Evolutionary conservation across 208 protist genomes (phyloP), one percentile per base, ranked within the genome.

Genomic region (Leptomonas pyrrhocoris): DNA sequence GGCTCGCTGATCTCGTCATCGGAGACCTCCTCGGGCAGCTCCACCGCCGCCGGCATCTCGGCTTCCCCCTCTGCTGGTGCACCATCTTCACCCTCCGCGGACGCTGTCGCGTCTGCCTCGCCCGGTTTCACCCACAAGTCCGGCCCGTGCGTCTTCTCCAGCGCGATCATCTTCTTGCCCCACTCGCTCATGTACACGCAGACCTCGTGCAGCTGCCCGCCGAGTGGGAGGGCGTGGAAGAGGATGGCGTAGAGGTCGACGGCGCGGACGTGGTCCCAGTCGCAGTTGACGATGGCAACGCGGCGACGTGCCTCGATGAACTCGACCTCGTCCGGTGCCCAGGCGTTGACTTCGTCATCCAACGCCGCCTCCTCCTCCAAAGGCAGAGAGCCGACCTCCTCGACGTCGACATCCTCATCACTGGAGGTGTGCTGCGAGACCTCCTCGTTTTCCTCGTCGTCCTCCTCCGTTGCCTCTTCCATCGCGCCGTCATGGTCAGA

Each of bases 231-330:
- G 66, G 98, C 98, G 60, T 98, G 94, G 49, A 98, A 92, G 40
- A 99, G 85, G n/a, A 99, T 76, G 0, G 95, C 90, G 68, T 98
- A 97, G 11, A 99, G 74, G 80, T 99, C 96, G n/a, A 92, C 87
- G 18, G 94, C 92, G 28, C 85, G 80, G 48, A 99, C 80, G 72
- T 98, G 89, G 51, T 98, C 96, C 97, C 97, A 99, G 82, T 99
- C 96, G 73, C 94, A 98, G 84, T 98, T 98, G 56, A 96, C 85
- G 27, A 99, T 86, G 18, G 98, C 97, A 38, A 99, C 51, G 28
- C 98, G 96, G 19, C 73, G 75, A 28, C 85, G 89, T 0, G 88
- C 85, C 43, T 93, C 86, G 48, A 83, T 88, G 53, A 87, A 77
- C 66, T 95, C 90, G 46, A 94, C 83, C 36, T 94, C 87, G 27